A percentile compares a stretch with the other conserved stretches of the same genome.
Conservation (phyloP, 768 basidiomycete species). For the Coprinopsis marcescibilis region DNA sequence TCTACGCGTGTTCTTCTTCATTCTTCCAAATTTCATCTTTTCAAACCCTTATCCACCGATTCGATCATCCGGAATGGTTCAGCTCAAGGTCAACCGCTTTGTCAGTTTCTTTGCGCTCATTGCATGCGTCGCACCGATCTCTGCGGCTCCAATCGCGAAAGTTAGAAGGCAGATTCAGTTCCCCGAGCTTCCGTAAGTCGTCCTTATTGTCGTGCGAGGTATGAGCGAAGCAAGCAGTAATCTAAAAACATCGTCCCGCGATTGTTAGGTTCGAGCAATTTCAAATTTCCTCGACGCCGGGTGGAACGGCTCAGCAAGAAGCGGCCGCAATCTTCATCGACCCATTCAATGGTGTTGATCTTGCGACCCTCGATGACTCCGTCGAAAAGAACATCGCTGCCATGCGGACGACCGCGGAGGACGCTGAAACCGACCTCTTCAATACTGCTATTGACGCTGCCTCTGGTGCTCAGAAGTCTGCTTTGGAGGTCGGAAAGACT, state of each 20-base stretch:
- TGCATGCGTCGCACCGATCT: neutral
- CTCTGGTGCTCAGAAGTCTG: neutral
- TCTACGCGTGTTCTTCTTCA: neutral
- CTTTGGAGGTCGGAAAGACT: neutral
- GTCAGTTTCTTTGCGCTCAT: neutral
- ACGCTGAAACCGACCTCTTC: neutral
- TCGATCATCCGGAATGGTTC: slow-evolving; percentile 1
- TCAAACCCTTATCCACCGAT: neutral
- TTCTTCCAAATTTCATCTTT: neutral
- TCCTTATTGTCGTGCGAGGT: neutral
- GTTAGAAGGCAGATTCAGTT: neutral
- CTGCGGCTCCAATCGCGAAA: neutral
- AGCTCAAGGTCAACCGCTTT: neutral
- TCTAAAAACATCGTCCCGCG: neutral
- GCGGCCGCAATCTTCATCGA: neutral
- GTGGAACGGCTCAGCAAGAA: neutral
- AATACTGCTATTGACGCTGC: neutral
- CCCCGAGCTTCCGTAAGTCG: neutral
- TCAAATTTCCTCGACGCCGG: slow-evolving; percentile 2
- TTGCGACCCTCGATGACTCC: neutral
- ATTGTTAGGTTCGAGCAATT: neutral
- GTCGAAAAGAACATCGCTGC: neutral
- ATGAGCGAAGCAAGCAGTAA: neutral
- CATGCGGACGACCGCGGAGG: neutral
- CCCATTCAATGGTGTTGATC: slow-evolving; percentile 1